These are phyloP conservation scores for Luvunga scandens DNA, from an alignment of 345 rosid genomes.

Conservation along the genomic window DNA sequence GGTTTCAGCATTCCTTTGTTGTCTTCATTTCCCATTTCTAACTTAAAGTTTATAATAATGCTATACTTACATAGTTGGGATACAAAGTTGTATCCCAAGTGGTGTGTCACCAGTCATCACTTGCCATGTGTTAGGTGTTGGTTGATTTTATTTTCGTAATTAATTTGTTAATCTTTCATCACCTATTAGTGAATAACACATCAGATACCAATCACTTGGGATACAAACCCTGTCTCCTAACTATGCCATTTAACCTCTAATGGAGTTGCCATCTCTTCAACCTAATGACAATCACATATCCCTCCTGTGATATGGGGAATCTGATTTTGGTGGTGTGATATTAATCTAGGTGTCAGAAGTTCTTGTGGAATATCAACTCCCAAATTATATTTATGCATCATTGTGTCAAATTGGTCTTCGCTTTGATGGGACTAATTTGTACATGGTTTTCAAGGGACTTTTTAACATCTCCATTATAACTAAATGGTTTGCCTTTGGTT, in stretches of 20 bases:
- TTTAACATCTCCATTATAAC: neutral
- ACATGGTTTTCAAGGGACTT: neutral
- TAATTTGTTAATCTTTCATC: too few species aligned
- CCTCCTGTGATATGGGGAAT: neutral
- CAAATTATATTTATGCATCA: neutral
- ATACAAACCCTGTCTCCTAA: too few species aligned
- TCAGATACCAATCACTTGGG: too few species aligned
- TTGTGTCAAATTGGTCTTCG: constrained; percentile 3
- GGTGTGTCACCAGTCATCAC: too few species aligned
- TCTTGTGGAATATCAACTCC: neutral
- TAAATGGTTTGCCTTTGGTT: constrained; percentile 1
- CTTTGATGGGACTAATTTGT: neutral
- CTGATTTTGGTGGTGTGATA: neutral
- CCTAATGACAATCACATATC: neutral
- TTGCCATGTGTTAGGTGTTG: too few species aligned
- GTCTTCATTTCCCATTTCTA: too few species aligned
- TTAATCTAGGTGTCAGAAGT: neutral
- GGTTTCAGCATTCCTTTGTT: neutral
- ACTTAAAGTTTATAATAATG: too few species aligned
- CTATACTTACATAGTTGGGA: too few species aligned
- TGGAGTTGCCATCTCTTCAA: neutral
- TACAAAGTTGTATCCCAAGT: too few species aligned
- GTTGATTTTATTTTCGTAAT: too few species aligned
- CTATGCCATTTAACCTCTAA: too few species aligned
- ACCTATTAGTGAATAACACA: too few species aligned